Percentiles rank a stretch among this genome's conserved stretches.
Conservation (phyloP, 495 filamentous ascomycete genomes). For the Neurospora sp. region DNA sequence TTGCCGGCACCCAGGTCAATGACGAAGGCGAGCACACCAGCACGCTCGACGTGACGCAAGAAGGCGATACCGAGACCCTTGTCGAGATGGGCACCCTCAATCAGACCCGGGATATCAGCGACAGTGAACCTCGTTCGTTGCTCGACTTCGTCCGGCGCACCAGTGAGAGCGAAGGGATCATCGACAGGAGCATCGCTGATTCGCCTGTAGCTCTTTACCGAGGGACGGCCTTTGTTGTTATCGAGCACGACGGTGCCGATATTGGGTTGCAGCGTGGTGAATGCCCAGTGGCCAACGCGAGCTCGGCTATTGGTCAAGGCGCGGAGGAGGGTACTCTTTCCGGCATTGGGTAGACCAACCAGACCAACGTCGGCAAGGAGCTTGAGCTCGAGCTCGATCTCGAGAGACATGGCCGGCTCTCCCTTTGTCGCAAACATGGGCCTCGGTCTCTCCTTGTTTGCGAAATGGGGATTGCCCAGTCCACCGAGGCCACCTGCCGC, state of each 20-base stretch:
- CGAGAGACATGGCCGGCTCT: conserved; percentile 63
- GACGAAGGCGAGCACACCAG: conserved; percentile 86
- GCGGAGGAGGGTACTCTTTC: conserved; percentile 86
- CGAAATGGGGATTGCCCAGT: conserved; percentile 87
- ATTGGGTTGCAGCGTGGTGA: conserved; percentile 88
- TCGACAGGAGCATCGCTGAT: conserved; percentile 20
- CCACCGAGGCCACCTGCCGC: conserved; percentile 82
- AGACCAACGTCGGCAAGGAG: conserved; percentile 89
- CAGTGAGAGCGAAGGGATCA: conserved; percentile 20
- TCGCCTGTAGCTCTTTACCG: conserved; percentile 20
- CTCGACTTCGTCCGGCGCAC: conserved; percentile 26
- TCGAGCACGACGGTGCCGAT: conserved; percentile 93
- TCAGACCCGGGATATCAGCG: conserved; percentile 89
- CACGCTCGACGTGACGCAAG: conserved; percentile 87
- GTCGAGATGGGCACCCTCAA: conserved; percentile 84
- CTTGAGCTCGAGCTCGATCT: conserved; percentile 85
- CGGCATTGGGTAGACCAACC: conserved; percentile 91
- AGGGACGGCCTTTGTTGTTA: conserved; percentile 56
- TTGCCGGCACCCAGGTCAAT: conserved; percentile 74
- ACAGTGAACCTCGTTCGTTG: conserved; percentile 74
- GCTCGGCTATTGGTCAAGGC: conserved; percentile 77
- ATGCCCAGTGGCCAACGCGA: conserved; percentile 89
- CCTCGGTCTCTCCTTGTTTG: conserved; percentile 52
- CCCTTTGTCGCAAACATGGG: conserved; percentile 87
- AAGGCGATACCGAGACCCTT: conserved; percentile 87